Evolutionary conservation across 2,329 filamentous ascomycete species (phyloP).

Genomic region (Ophiostoma populinum): DNA sequence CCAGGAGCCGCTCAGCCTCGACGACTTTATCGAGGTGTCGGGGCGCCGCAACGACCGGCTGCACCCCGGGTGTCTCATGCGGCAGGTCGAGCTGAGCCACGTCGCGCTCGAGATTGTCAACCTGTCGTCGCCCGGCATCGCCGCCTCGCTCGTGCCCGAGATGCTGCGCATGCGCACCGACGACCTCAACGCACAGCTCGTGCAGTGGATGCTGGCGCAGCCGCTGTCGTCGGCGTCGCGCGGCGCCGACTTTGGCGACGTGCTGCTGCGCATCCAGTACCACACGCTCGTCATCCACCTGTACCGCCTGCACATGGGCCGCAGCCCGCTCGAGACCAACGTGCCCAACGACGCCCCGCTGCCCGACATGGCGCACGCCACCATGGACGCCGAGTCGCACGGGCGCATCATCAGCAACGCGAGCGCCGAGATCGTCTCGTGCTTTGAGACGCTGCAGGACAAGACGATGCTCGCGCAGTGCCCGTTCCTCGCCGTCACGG

Average conservation of each 20-base stretch:
- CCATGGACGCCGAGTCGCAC: not conserved
- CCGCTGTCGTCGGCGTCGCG: too few species aligned
- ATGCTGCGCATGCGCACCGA: not conserved
- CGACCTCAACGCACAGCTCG: conserved; percentile 4
- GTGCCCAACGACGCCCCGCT: not conserved
- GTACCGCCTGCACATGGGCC: not conserved
- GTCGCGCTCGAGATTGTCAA: conserved; percentile 3
- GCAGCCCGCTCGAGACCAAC: not conserved
- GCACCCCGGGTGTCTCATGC: not conserved
- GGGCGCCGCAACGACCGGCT: not conserved
- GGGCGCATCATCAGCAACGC: not conserved
- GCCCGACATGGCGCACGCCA: not conserved
- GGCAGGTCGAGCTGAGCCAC: conserved; percentile 4
- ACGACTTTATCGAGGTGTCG: conserved; percentile 21
- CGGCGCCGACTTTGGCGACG: conserved; percentile 1
- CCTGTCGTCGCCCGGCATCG: conserved; percentile 1
- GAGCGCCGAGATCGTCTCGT: conserved; percentile 3
- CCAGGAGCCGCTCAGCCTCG: conserved; percentile 24
- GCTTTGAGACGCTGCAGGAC: conserved; percentile 3
- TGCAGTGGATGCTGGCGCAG: conserved; percentile 5
- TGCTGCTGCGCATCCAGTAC: conserved; percentile 6
- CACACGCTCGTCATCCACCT: conserved; percentile 7
- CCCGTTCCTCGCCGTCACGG: conserved; percentile 4
- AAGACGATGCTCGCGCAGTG: conserved; percentile 3
- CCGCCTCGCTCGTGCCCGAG: not conserved